phyloP scores from a whole-genome alignment of 495 filamentous ascomycete species.

The Podospora fimiseda region DNA sequence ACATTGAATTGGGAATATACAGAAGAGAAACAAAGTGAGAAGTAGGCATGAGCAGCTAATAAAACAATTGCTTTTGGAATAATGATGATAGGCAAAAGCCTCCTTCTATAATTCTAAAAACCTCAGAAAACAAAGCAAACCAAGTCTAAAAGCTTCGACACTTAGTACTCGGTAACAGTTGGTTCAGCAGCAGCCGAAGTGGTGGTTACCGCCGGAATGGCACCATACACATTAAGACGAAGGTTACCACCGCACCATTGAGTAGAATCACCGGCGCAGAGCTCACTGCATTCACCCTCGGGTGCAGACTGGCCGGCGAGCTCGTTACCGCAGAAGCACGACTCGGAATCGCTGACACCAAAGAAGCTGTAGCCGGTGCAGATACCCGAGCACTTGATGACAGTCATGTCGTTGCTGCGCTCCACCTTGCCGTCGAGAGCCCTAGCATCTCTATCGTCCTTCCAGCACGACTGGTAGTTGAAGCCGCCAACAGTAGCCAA shows the following conservation, averaged over 20 bases:
- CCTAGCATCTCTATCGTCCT: slow-evolving; percentile 22
- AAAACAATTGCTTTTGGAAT: too few species aligned
- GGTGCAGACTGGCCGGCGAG: slow-evolving; percentile 18
- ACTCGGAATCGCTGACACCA: slow-evolving; percentile 27
- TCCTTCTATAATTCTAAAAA: too few species aligned
- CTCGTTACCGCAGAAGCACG: slow-evolving; percentile 35
- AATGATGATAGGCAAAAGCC: too few species aligned
- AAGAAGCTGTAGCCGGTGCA: slow-evolving; percentile 29
- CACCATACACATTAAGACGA: slow-evolving; percentile 26
- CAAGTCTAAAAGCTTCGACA: too few species aligned
- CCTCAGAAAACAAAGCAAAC: too few species aligned
- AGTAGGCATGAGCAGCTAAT: too few species aligned
- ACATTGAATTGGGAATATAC: too few species aligned
- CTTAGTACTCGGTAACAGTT: background rate
- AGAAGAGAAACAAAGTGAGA: too few species aligned
- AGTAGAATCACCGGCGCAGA: slow-evolving; percentile 22
- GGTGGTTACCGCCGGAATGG: background rate
- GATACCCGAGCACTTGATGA: slow-evolving; percentile 25
- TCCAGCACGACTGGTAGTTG: slow-evolving; percentile 31
- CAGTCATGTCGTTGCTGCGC: slow-evolving; percentile 21
- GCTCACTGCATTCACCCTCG: slow-evolving; percentile 28
- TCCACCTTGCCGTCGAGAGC: slow-evolving; percentile 15
- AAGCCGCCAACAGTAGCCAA: slow-evolving; percentile 24
- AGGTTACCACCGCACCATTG: slow-evolving; percentile 7
- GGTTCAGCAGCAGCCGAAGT: background rate